Base-by-base conservation (phyloP, 495 filamentous ascomycete species). In the Lasiosphaeriaceae sp. region DNA sequence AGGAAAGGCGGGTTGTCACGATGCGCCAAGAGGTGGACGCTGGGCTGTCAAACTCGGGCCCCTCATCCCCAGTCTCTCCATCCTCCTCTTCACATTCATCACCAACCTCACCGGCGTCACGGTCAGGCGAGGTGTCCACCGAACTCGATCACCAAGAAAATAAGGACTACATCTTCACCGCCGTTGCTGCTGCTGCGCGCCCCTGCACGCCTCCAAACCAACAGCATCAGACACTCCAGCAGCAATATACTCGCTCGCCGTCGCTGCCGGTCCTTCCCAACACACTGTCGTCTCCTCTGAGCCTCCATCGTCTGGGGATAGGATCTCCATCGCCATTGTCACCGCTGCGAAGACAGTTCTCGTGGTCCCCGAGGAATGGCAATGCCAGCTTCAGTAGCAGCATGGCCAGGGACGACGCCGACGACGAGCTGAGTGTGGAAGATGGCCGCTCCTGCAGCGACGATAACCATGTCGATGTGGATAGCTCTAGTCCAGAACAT, bases 251-350 rank as follows among this genome's bases (percentile, higher is more conserved):
- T 41, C 57, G 50, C 31, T 53, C 48, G 23, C 14, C 26, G 2
- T 50, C 57, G 51, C 45, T 48, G 35, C 50, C 50, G 16, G 44
- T 47, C 22, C 19, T 50, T 34, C 53, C 52, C 11, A 43, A 12
- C 39, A 12, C 39, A 6, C 39, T 43, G 9, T 43, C 39, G 3
- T 48, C 61, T 7, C 54, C 61, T 35, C 69, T 29, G 45, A 51
- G 58, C 47, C 62, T 68, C 24, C 66, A 71, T 57, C 72, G 61
- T 23, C 57, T 73, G 17, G 70, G 64, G 22, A 70, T 74, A 14
- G 50, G 54, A 16, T 54, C 58, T 48, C 64, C 65, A 11, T 61
- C 63, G 41, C 68, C 69, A 17, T 68, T 73, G 47, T 74, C 70
- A 3, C 67, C 72, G 2, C 47, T 71, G 11, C 63, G 60, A 52